phyloP scores from a whole-genome alignment of 2,329 filamentous ascomycete genomes.

The Beauveria bassiana region DNA sequence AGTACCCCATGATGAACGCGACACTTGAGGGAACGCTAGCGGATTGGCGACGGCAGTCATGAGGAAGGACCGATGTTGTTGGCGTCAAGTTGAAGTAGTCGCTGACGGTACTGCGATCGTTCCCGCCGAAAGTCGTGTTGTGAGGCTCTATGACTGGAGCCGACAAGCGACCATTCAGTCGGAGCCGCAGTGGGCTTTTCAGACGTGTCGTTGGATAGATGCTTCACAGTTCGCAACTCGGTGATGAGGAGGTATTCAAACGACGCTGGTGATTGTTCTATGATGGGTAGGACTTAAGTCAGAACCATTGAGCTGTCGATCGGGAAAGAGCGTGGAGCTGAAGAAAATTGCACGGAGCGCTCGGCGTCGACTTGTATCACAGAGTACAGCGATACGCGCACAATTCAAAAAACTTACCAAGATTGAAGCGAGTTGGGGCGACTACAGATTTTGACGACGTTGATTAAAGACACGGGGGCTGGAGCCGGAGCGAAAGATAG shows the following conservation, averaged over 20 bases:
- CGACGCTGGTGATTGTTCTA: conserved; percentile 2
- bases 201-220: background rate
- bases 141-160: conserved; percentile 2
- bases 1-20: conserved; percentile 55
- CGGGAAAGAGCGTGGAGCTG: background rate
- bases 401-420: conserved; percentile 1
- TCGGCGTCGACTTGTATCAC: background rate
- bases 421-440: background rate
- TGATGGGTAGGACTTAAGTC: conserved; percentile 1
- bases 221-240: background rate
- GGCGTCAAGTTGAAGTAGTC: conserved; percentile 15
- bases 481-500: conserved; percentile 6
- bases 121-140: conserved; percentile 2
- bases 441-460: background rate
- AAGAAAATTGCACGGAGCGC: conserved; percentile 1
- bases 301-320: background rate
- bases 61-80: conserved; percentile 27
- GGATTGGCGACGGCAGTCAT: conserved; percentile 64
- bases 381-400: background rate
- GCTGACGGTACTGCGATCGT: conserved; percentile 14
- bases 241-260: background rate
- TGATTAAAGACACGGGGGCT: conserved; percentile 8
- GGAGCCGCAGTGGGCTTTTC: background rate
- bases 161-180: conserved; percentile 10
- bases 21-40: conserved; percentile 55